A percentile compares a stretch with the other conserved stretches of the same genome.
phyloP scores from a whole-genome alignment of 257 asterid genomes.

The Euphrasia confusa region DNA sequence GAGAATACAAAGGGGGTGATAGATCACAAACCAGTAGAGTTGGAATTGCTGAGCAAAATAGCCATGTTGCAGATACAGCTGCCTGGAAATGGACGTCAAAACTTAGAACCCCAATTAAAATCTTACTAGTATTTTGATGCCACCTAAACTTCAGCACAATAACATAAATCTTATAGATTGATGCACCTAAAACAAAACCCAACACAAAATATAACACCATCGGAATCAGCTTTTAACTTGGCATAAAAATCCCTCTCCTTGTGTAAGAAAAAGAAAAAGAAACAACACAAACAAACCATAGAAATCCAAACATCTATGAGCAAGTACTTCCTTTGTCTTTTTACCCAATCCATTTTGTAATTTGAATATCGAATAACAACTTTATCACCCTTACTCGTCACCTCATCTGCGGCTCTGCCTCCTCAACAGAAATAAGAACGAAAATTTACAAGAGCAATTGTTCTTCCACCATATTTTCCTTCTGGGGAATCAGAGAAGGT shows the following conservation, averaged over 20 bases:
- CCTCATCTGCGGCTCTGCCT: neutral
- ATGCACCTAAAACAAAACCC: neutral
- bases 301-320: neutral
- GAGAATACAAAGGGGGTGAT: constrained; percentile 13
- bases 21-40: constrained; percentile 62
- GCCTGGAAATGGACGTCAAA: constrained; percentile 46
- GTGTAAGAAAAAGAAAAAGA: neutral
- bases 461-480: constrained; percentile 11
- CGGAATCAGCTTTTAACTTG: neutral
- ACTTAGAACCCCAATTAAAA: neutral
- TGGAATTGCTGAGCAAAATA: constrained; percentile 77
- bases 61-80: constrained; percentile 87
- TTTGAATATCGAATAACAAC: neutral
- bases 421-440: neutral
- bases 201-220: neutral
- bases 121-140: neutral
- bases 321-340: neutral
- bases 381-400: neutral
- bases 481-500: neutral
- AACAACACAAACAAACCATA: neutral
- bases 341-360: neutral
- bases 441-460: constrained; percentile 3
- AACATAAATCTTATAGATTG: neutral
- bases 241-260: constrained; percentile 1
- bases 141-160: neutral